Conservation (phyloP, 176 grass and related monocot species). For the Musa acuminata region DNA sequence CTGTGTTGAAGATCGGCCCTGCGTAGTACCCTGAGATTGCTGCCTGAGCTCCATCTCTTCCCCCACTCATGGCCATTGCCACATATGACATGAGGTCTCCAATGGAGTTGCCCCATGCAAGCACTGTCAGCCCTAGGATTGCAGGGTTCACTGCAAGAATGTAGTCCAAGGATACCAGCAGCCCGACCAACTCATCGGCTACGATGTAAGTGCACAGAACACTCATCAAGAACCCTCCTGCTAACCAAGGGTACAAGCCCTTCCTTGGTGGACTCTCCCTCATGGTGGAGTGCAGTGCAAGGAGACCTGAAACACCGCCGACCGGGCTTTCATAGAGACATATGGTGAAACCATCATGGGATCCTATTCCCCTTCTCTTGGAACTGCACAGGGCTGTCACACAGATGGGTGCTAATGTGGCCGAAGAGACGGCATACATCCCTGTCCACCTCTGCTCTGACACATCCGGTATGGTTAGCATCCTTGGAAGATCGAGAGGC, state of each 20-base stretch:
- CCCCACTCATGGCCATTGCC: constrained; percentile 55
- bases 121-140: constrained; percentile 64
- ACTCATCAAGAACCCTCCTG: constrained; percentile 72
- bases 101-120: constrained; percentile 83
- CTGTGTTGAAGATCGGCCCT: constrained; percentile 61
- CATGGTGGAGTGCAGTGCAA: constrained; percentile 33
- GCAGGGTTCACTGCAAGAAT: constrained; percentile 45
- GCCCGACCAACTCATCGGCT: constrained; percentile 63
- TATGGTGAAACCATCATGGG: constrained; percentile 4
- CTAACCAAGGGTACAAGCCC: constrained; percentile 44
- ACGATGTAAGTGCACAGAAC: constrained; percentile 72
- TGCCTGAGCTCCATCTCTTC: constrained; percentile 52
- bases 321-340: constrained; percentile 13
- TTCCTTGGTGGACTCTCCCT: constrained; percentile 5
- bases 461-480: constrained; percentile 75
- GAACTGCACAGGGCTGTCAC: constrained; percentile 42
- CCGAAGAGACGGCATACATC: constrained; percentile 40
- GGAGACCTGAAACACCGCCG: constrained; percentile 14
- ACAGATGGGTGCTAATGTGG: constrained; percentile 41
- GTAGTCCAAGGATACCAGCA: constrained; percentile 60
- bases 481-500: constrained; percentile 68
- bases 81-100: constrained; percentile 77
- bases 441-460: constrained; percentile 44
- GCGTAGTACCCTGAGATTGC: constrained; percentile 70
- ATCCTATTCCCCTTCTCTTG: constrained; percentile 2